Evolutionary conservation across 2,329 filamentous ascomycete genomes (phyloP).

Genomic region (Cercospora citrullina): DNA sequence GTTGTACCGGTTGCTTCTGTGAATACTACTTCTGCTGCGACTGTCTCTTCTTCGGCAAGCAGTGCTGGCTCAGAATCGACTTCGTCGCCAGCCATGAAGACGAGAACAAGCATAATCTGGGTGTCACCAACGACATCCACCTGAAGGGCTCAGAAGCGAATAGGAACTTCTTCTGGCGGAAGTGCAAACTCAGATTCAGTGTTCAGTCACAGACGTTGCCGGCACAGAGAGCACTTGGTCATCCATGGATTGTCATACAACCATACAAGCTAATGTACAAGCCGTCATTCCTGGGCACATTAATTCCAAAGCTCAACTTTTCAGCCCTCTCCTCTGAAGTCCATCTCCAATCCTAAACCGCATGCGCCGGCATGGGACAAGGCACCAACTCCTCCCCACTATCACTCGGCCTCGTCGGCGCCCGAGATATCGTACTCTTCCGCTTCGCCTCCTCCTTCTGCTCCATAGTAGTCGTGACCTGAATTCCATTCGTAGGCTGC

Average conservation of each 20-base stretch:
- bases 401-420: neutral
- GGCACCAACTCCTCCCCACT: constrained; percentile 8
- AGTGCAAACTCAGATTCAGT: neutral
- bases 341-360: neutral
- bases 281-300: neutral
- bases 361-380: neutral
- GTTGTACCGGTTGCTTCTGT: neutral
- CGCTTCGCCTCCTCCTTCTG: constrained; percentile 12
- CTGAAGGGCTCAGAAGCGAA: neutral
- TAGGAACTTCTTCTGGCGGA: neutral
- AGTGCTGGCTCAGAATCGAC: neutral
- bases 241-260: neutral
- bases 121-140: neutral
- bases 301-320: neutral
- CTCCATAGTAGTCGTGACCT: constrained; percentile 18
- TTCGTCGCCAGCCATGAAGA: neutral
- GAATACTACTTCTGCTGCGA: neutral
- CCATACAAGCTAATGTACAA: neutral
- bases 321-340: neutral
- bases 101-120: neutral
- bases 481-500: constrained; percentile 1
- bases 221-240: neutral
- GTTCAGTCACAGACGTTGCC: neutral
- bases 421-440: neutral
- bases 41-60: neutral